Conservation (phyloP, 768 basidiomycete genomes). For the Pisolithus marmoratus region DNA sequence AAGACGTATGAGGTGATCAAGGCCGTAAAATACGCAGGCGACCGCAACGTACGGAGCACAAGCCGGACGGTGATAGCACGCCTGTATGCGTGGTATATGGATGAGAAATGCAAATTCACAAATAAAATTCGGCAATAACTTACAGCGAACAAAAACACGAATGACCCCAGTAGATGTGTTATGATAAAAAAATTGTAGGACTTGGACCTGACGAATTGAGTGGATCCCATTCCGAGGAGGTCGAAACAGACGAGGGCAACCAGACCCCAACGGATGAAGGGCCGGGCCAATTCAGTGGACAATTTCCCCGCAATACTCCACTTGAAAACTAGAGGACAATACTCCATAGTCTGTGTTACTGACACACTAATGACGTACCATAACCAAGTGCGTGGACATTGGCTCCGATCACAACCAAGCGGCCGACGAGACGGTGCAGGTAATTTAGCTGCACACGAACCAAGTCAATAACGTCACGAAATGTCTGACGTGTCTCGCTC, state of each 20-base stretch:
- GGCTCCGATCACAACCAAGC: slow-evolving; percentile 50
- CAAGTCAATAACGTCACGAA: not conserved
- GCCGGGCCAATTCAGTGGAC: slow-evolving; percentile 25
- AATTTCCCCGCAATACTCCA: slow-evolving; percentile 44
- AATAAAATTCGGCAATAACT: slow-evolving; percentile 12
- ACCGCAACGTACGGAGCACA: slow-evolving; percentile 45
- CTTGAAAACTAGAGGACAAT: slow-evolving; percentile 41
- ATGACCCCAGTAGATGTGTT: slow-evolving; percentile 53
- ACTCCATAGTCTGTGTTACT: not conserved
- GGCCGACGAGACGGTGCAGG: slow-evolving; percentile 65
- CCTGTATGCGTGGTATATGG: slow-evolving; percentile 12
- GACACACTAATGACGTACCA: slow-evolving; percentile 32
- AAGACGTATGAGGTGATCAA: slow-evolving; percentile 56
- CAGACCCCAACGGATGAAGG: slow-evolving; percentile 44
- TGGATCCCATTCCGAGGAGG: slow-evolving; percentile 57
- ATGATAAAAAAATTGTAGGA: slow-evolving; percentile 62
- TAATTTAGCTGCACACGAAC: slow-evolving; percentile 52
- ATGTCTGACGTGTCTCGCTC: slow-evolving; percentile 1
- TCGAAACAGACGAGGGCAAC: slow-evolving; percentile 46
- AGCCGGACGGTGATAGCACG: slow-evolving; percentile 44
- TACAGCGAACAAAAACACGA: slow-evolving; percentile 52
- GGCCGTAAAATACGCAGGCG: slow-evolving; percentile 41
- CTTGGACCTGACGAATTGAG: slow-evolving; percentile 44
- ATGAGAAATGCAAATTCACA: slow-evolving; percentile 17
- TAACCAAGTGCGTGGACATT: slow-evolving; percentile 57